Evolutionary conservation across 2,329 filamentous ascomycete genomes (phyloP), one percentile per base, ranked within the genome.

Genomic region (Amphichorda felina): DNA sequence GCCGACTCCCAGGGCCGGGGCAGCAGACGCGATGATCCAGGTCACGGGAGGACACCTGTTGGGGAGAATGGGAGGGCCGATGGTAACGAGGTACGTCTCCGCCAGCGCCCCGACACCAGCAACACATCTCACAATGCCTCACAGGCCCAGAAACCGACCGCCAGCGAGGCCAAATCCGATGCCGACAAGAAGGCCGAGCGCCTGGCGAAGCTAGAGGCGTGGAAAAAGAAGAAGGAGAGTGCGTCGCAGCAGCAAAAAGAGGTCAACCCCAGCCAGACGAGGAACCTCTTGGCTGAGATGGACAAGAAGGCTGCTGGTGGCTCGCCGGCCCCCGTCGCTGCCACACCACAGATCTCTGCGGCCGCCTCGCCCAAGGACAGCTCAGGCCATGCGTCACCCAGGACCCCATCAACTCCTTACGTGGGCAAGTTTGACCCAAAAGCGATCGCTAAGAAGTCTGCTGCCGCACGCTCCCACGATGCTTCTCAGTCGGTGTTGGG

Each of bases 191-290:
- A 88, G 55, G 82, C 80, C 34, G 83, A 89, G 55, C 70, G 83
- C 42, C 67, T 87, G 30, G 84, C 84, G 19, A 88, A 85, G 53
- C 61, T 94, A 19, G 84, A 89, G 54, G 83, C 84, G 38, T 94
- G 87, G 88, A 94, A 94, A 61, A 82, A 86, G 58, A 89, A 88
- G 59, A 80, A 86, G 53, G 82, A 85, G 43, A 76, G 78, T 51
- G 79, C 80, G 46, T 79, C 80, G 47, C 72, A 72, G 42, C 84
- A 84, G 53, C 75, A 82, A 51, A 78, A 75, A 49, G 74, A 82
- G 47, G 69, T 78, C 30, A 75, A 75, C 36, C 66, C 73, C 28
- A 74, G 72, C 39, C 77, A 75, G 43, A 72, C 79, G 27, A 68
- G 75, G 45, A 82, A 72, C 47, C 71, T 86, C 37, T 63, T 82